Evolutionary conservation across 306 rosid species (phyloP).

Genomic region (Gillenia trifoliata): DNA sequence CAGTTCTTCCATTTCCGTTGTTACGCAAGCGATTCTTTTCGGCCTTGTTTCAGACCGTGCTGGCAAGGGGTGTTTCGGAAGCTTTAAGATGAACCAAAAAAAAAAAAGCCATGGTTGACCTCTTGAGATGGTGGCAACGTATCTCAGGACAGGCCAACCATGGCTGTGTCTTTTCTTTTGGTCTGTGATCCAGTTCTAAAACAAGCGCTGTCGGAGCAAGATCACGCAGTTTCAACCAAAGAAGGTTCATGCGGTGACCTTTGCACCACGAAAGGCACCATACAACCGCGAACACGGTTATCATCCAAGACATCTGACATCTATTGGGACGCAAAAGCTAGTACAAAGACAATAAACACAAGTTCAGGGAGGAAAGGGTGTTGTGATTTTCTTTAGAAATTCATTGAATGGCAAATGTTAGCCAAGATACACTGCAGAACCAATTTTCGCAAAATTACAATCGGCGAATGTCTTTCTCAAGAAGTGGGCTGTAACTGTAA

Average conservation of each 20-base stretch:
- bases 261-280: not conserved
- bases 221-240: not conserved
- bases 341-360: not conserved
- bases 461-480: conserved; percentile 31
- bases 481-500: conserved; percentile 24
- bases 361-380: not conserved
- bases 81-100: too few species aligned
- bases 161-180: not conserved
- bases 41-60: not conserved
- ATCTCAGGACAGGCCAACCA: not conserved
- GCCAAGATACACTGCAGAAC: conserved; percentile 44
- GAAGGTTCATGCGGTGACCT: not conserved
- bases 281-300: not conserved
- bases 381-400: conserved; percentile 20
- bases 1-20: too few species aligned
- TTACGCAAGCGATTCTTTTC: too few species aligned
- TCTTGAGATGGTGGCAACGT: not conserved
- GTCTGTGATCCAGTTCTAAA: not conserved
- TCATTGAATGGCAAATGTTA: conserved; percentile 16
- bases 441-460: conserved; percentile 56
- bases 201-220: not conserved
- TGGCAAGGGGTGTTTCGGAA: not conserved
- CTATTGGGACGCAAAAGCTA: not conserved
- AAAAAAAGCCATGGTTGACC: not conserved
- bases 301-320: not conserved